phyloP scores from a whole-genome alignment of 2,329 filamentous ascomycete genomes.

The Epichloe aotearoae region DNA sequence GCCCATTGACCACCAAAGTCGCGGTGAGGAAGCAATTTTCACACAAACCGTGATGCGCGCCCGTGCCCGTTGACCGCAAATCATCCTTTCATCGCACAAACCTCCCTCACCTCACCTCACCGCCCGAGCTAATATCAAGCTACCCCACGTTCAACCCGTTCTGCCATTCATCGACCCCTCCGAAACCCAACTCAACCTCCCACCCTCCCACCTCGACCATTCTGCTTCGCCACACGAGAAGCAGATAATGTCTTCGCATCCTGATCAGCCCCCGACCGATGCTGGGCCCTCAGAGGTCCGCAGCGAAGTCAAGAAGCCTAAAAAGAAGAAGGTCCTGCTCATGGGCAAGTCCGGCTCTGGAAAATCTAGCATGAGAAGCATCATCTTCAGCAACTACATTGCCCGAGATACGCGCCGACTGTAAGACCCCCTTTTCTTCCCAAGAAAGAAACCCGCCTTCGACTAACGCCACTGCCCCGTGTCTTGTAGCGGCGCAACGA shows the following conservation, averaged over 20 bases:
- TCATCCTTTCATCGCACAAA: background rate
- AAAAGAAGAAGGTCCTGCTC: conserved; percentile 80
- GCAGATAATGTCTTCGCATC: conserved; percentile 6
- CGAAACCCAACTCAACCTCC: background rate
- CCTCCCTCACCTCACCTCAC: conserved; percentile 1
- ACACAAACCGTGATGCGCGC: background rate
- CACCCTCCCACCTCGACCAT: background rate
- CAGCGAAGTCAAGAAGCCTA: conserved; percentile 49
- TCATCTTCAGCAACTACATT: conserved; percentile 98
- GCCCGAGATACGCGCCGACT: conserved; percentile 87
- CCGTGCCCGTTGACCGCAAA: too few relatives aligned
- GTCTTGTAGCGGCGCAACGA: conserved; percentile 61
- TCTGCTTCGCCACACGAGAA: background rate
- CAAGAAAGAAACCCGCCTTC: background rate
- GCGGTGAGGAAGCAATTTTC: too few relatives aligned
- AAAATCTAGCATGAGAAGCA: conserved; percentile 96
- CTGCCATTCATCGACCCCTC: background rate
- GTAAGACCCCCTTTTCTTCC: conserved; percentile 22
- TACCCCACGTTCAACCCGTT: background rate
- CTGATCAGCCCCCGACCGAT: background rate
- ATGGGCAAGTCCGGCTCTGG: conserved; percentile 97
- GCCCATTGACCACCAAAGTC: too few relatives aligned
- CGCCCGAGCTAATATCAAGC: background rate
- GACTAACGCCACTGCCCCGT: background rate
- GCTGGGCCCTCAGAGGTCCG: conserved; percentile 21